Evolutionary conservation across 192 early-diverging fungal genomes (phyloP), one percentile per base, ranked within the genome.

Genomic region (Backusella tarrabulga): DNA sequence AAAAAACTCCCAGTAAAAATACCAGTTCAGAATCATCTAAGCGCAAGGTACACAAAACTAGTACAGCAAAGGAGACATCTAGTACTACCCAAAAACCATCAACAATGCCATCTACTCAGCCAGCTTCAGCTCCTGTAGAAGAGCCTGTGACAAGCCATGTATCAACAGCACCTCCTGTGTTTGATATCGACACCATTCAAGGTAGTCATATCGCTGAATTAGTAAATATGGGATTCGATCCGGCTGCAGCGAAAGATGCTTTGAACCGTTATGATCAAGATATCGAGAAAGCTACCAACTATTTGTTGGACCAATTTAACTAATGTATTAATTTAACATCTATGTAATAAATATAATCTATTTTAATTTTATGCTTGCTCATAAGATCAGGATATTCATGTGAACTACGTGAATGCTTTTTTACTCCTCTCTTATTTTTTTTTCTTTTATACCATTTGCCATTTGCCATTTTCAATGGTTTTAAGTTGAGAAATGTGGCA

Each of bases 201-300:
- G 71, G 42, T 17, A 72, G 71, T 72, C 71, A 79, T 35, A 66
- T 79, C 32, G 73, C 74, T 5, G 81, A 87, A n/a, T 79, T 94
- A 38, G 83, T 89, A 29, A 90, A 86, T 72, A 93, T 94, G 92
- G 93, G 93, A 6, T 94, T 94, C 78, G 85, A 90, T 21, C 84
- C 85, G 7, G 82, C 87, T n/a, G 88, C 90, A 74, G 92, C 92
- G 12, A 85, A 89, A 41, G 89, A 91, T 19, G 93, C 93, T 1
- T 82, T 94, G 70, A 88, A 93, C 67, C 89, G 88, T 81, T 92
- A 90, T 72, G 91, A 94, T 68, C 89, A 92, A 78, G 92, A 94
- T 77, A 71, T 91, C 15, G 86, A 88, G 63, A 92, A 91, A 79
- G 93, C 93, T 0, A 90, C 90, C 74, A 94, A 94, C 83, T 93